Evolutionary conservation across 345 rosid species (phyloP).

Genomic region (Heritiera littoralis): DNA sequence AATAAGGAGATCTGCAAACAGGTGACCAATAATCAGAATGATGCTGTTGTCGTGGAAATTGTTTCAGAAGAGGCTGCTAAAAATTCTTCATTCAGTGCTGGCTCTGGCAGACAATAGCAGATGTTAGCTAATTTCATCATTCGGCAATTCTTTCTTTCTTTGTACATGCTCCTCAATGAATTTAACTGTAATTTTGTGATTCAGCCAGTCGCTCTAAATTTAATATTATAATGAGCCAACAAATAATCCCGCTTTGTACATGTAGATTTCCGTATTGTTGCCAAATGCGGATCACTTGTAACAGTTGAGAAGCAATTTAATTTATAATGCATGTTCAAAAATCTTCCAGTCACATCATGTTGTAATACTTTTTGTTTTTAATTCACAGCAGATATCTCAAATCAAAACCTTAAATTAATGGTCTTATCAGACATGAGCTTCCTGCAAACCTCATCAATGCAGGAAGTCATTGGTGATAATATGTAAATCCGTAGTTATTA

Average conservation of each 20-base stretch:
- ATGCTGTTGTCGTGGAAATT: not conserved
- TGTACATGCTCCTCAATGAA: slow-evolving; percentile 2
- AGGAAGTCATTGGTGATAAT: not conserved
- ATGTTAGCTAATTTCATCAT: not conserved
- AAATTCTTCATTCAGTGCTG: not conserved
- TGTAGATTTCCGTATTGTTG: not conserved
- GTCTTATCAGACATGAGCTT: not conserved
- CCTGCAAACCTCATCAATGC: too few species aligned
- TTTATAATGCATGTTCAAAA: not conserved
- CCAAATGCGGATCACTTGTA: not conserved
- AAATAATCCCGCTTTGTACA: not conserved
- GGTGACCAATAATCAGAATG: not conserved
- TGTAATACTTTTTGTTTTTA: not conserved
- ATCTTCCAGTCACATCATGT: not conserved
- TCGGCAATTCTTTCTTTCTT: not conserved
- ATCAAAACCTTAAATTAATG: not conserved
- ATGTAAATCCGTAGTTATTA: too few species aligned
- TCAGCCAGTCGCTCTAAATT: too few species aligned
- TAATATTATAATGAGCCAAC: not conserved
- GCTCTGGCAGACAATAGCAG: slow-evolving; percentile 15
- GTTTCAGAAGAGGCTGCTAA: not conserved
- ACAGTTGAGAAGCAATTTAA: not conserved
- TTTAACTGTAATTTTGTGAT: not conserved
- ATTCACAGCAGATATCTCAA: not conserved
- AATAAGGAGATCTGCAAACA: not conserved